Evolutionary conservation across 2,329 filamentous ascomycete genomes (phyloP).

Genomic region (Aspergillus pseudoterreus): DNA sequence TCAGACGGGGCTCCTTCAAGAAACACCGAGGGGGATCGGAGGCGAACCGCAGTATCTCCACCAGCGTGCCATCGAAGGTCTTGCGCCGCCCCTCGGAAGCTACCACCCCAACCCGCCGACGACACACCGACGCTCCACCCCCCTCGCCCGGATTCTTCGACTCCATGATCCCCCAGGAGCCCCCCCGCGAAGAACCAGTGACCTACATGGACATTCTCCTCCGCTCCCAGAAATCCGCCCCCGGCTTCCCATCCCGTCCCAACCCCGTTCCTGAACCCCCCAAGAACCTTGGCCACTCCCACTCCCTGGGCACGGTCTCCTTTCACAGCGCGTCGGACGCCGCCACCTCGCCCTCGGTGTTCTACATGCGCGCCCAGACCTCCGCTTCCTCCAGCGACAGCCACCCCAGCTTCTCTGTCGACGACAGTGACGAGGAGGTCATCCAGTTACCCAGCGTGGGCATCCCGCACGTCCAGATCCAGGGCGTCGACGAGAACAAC

Average conservation of each 20-base stretch:
- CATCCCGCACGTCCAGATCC: constrained; percentile 25
- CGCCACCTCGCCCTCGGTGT: constrained; percentile 21
- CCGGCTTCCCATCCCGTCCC: constrained; percentile 1
- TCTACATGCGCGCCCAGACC: constrained; percentile 32
- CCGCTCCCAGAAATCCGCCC: constrained; percentile 16
- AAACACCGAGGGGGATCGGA: constrained; percentile 26
- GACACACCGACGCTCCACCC: constrained; percentile 41
- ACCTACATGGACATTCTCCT: constrained; percentile 29
- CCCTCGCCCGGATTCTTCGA: constrained; percentile 29
- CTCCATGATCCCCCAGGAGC: constrained; percentile 8
- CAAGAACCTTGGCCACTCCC: constrained; percentile 10
- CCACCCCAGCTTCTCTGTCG: constrained; percentile 17
- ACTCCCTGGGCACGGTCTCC: constrained; percentile 10
- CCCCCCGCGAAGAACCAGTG: constrained; percentile 15
- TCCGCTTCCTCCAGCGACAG: constrained; percentile 20
- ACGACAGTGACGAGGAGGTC: constrained; percentile 34
- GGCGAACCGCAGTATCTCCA: constrained; percentile 28
- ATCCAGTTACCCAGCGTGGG: constrained; percentile 30
- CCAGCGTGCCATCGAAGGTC: constrained; percentile 19
- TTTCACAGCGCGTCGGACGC: constrained; percentile 9
- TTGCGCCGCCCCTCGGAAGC: constrained; percentile 18
- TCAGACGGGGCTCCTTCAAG: constrained; percentile 29
- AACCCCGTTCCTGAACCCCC: background rate
- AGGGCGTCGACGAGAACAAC: constrained; percentile 33
- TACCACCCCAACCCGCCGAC: constrained; percentile 22